phyloP scores from a whole-genome alignment of 169 alveolate species.

The Eimeria maxima region DNA sequence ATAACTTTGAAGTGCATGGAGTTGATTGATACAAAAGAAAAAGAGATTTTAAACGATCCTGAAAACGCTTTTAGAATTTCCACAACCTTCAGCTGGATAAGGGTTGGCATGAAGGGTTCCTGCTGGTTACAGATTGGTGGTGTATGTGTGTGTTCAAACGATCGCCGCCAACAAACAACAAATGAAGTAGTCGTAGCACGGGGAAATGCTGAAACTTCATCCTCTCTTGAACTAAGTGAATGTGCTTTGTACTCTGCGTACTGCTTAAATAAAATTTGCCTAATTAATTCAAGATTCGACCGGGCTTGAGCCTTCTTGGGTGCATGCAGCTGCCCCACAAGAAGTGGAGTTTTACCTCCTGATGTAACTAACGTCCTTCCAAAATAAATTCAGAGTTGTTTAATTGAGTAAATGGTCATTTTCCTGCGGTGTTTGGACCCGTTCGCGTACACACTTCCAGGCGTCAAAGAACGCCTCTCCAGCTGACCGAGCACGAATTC shows the following conservation, averaged over 20 bases:
- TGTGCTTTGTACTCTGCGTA: not conserved
- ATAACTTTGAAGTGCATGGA: not conserved
- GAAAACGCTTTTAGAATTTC: not conserved
- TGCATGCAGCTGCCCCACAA: constrained; percentile 58
- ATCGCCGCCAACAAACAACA: not conserved
- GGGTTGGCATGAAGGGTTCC: not conserved
- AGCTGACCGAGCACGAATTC: not conserved
- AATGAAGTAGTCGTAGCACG: not conserved
- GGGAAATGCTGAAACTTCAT: not conserved
- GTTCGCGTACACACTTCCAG: not conserved
- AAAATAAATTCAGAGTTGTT: not conserved
- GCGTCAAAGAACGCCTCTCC: not conserved
- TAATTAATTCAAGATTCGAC: not conserved
- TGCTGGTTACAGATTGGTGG: not conserved
- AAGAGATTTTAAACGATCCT: not conserved
- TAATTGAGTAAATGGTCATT: not conserved
- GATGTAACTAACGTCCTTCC: not conserved
- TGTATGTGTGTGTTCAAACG: not conserved
- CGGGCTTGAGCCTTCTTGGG: not conserved
- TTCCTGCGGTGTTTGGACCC: not conserved
- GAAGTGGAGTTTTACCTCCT: not conserved
- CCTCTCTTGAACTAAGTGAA: not conserved
- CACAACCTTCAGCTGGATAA: not conserved
- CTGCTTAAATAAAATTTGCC: not conserved
- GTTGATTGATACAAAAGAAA: not conserved